These are phyloP conservation scores for Quercus engelmannii DNA, from an alignment of 306 rosid species.

Conservation along the genomic window DNA sequence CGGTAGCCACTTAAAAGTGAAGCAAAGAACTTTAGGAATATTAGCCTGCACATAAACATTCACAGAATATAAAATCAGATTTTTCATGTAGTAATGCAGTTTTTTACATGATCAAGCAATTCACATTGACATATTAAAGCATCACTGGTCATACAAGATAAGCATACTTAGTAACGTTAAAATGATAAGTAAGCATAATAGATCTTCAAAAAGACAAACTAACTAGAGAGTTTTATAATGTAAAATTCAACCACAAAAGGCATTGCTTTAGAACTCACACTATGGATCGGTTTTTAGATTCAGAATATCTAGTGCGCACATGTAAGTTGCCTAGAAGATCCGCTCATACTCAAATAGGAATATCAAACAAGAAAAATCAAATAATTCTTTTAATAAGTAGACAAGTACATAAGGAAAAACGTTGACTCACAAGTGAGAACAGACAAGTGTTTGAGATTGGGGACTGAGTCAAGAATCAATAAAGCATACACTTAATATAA, in stretches of 20 bases:
- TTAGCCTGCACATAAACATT: constrained; percentile 64
- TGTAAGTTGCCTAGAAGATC: not conserved
- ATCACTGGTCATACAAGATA: not conserved
- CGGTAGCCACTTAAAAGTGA: constrained; percentile 93
- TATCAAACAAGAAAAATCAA: not conserved
- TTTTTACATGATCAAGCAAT: constrained; percentile 5
- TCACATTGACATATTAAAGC: not conserved
- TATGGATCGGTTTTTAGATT: not conserved
- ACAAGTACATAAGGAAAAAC: not conserved
- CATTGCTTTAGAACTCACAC: not conserved
- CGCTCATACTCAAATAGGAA: not conserved
- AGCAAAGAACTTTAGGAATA: constrained; percentile 93
- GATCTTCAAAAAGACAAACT: not conserved
- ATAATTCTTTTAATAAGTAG: not conserved
- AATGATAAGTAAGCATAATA: not conserved
- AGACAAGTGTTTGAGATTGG: not conserved
- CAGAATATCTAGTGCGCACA: not conserved
- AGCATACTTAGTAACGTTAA: not conserved
- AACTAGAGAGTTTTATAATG: not conserved
- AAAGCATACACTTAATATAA: not conserved
- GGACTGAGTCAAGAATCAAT: not conserved
- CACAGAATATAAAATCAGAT: constrained; percentile 22
- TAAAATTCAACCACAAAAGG: not conserved
- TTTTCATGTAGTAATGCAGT: constrained; percentile 3
- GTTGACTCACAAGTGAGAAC: not conserved